Evolutionary conservation across 352 stramenopile genomes (phyloP).

Genomic region (Globisporangium parvum): DNA sequence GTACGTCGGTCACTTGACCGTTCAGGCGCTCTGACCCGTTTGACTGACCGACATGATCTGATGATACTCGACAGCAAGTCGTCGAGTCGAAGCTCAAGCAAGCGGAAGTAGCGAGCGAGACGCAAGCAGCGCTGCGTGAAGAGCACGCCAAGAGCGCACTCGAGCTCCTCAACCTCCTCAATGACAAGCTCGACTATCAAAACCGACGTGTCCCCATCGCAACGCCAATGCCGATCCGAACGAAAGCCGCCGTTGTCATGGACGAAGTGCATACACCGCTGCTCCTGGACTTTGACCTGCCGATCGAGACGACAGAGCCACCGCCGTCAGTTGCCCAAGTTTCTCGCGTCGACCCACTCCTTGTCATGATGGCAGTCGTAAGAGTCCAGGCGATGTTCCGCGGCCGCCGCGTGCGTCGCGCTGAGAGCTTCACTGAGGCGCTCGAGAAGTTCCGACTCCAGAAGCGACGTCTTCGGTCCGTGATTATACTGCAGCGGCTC

Average conservation of each 20-base stretch:
- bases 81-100: conserved; percentile 48
- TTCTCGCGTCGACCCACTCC: conserved; percentile 14
- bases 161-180: conserved; percentile 57
- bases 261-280: neutral
- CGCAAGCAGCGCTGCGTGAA: conserved; percentile 34
- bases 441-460: conserved; percentile 26
- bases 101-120: conserved; percentile 19
- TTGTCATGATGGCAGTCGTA: conserved; percentile 19
- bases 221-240: conserved; percentile 1
- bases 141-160: conserved; percentile 38
- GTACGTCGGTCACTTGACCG: conserved; percentile 13
- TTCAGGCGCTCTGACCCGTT: neutral
- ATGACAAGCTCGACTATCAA: conserved; percentile 28
- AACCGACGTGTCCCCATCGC: neutral
- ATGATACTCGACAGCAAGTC: conserved; percentile 28
- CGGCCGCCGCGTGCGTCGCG: conserved; percentile 19
- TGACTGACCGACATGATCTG: too few species aligned
- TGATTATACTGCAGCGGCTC: conserved; percentile 24
- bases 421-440: conserved; percentile 21
- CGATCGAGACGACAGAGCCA: neutral
- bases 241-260: neutral
- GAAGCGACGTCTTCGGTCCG: conserved; percentile 21
- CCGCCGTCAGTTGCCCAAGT: too few species aligned
- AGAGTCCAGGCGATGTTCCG: conserved; percentile 32
- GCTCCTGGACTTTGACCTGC: conserved; percentile 2